A percentile compares a stretch with the other conserved stretches of the same genome.
Evolutionary conservation across 768 basidiomycete genomes (phyloP).

Genomic region (Xerocomus spinulosus): DNA sequence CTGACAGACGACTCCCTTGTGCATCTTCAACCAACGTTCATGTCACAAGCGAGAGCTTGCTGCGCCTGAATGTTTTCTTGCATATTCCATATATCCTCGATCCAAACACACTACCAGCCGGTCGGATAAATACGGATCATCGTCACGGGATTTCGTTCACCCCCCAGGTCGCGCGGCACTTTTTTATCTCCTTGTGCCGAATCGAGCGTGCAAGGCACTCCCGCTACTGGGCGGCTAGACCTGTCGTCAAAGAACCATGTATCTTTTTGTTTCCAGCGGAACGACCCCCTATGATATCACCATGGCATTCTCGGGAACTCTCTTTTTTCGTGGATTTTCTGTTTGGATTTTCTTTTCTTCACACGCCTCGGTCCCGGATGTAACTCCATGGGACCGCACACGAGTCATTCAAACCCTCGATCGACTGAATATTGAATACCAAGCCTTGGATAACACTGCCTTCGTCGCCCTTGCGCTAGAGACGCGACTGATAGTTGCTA

Average conservation of each 20-base stretch:
- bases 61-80: neutral
- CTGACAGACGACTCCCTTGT: neutral
- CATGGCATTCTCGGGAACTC: neutral
- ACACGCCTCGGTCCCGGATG: conserved; percentile 1
- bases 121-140: neutral
- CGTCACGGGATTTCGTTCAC: neutral
- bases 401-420: neutral
- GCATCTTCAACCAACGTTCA: neutral
- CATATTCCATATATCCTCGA: neutral
- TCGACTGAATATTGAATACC: no score
- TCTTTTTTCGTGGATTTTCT: neutral
- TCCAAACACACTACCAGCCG: neutral
- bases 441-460: neutral
- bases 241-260: neutral
- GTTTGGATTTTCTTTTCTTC: neutral
- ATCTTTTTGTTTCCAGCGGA: neutral
- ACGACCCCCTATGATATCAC: neutral
- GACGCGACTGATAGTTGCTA: neutral
- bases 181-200: neutral
- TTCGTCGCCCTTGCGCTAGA: neutral
- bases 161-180: neutral
- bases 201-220: neutral
- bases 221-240: neutral
- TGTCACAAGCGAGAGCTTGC: no score
- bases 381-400: neutral